Evolutionary conservation across 148 eudicot genomes (phyloP).

Genomic region (Pouteria glomerata): DNA sequence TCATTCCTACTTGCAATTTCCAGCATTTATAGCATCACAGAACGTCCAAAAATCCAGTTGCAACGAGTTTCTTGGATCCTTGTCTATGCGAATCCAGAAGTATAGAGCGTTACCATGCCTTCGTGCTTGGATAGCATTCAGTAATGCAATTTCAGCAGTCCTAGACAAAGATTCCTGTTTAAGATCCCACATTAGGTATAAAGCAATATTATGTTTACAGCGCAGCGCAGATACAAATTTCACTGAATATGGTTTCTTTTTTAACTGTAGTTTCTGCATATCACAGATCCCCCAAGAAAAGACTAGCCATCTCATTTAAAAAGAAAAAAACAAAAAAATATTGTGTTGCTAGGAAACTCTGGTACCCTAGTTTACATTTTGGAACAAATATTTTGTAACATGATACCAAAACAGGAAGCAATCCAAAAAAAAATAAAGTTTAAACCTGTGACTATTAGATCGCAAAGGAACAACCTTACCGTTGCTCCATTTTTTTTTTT

Average conservation of each 20-base stretch:
- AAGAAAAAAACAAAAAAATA: no score
- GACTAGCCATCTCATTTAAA: neutral
- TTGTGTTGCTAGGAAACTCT: no score
- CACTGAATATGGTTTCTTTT: neutral
- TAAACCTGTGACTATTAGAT: no score
- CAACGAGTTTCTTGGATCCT: conserved; percentile 63
- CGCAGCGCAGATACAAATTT: neutral
- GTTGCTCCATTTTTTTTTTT: neutral
- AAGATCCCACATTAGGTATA: conserved; percentile 7
- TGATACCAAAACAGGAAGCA: no score
- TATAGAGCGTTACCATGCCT: conserved; percentile 74
- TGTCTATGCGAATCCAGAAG: conserved; percentile 86
- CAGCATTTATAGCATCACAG: conserved; percentile 92
- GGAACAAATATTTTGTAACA: no score
- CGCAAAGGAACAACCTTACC: no score
- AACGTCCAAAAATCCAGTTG: conserved; percentile 90
- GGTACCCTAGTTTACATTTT: no score
- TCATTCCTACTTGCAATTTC: conserved; percentile 73
- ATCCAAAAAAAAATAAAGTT: no score
- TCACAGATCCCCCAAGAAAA: neutral
- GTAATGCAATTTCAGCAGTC: conserved; percentile 61
- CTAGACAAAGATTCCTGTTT: conserved; percentile 64
- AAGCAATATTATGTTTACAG: neutral
- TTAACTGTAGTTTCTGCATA: neutral
- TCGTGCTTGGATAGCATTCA: conserved; percentile 55